Conservation (phyloP, 176 grass and related monocot genomes). For the Themeda triandra region DNA sequence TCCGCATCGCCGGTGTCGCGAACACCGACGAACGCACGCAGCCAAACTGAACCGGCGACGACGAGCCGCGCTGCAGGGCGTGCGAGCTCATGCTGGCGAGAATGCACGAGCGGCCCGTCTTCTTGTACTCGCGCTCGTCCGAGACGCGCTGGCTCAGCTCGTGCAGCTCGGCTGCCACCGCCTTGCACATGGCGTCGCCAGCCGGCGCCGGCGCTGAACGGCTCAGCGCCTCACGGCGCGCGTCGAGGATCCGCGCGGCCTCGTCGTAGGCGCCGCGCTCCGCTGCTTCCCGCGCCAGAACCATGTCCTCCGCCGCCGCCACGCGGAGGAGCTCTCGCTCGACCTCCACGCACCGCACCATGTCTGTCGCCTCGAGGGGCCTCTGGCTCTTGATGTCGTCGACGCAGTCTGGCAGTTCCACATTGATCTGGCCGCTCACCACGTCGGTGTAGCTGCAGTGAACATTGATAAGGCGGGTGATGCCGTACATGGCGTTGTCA, state of each 20-base stretch:
- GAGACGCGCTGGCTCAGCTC: constrained; percentile 27
- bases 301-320: background rate
- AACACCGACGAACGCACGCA: background rate
- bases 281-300: constrained; percentile 1
- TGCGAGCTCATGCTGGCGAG: constrained; percentile 39
- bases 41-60: no score
- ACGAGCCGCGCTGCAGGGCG: constrained; percentile 3
- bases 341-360: background rate
- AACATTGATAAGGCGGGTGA: no score
- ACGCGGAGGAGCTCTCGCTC: background rate
- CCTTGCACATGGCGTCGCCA: background rate
- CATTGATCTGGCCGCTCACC: no score
- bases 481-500: no score
- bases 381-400: no score
- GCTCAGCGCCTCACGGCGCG: background rate
- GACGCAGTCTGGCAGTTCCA: no score
- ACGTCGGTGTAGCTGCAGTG: background rate
- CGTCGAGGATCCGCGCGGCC: constrained; percentile 20
- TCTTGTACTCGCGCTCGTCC: background rate
- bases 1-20: background rate
- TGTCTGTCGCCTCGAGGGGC: no score
- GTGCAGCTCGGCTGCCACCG: constrained; percentile 10
- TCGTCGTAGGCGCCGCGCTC: no score
- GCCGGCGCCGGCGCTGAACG: background rate
- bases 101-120: constrained; percentile 21